Evolutionary conservation across 2,329 filamentous ascomycete species (phyloP).

Genomic region (Hymenoscyphus albidus): DNA sequence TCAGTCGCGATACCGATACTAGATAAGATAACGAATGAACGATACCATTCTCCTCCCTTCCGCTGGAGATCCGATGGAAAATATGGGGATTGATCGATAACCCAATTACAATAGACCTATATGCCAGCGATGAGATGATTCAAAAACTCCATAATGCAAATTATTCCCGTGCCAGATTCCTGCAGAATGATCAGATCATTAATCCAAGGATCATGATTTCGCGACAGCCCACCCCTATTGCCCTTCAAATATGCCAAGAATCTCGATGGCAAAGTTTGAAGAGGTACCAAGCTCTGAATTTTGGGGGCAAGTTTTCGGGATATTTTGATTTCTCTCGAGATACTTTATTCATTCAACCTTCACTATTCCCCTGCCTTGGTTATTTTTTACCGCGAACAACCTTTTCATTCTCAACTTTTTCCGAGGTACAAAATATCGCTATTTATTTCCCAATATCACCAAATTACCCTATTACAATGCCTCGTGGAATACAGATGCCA

Average conservation of each 20-base stretch:
- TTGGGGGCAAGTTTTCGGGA: neutral
- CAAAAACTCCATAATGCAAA: too few species aligned
- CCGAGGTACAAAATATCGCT: neutral
- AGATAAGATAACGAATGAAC: too few species aligned
- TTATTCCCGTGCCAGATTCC: neutral
- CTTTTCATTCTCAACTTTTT: neutral
- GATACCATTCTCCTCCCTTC: too few species aligned
- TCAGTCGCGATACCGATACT: too few species aligned
- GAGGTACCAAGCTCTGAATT: neutral
- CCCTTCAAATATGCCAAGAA: neutral
- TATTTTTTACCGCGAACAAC: neutral
- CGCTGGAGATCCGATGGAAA: too few species aligned
- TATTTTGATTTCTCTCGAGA: neutral
- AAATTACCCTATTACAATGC: neutral
- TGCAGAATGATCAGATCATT: neutral
- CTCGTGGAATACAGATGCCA: neutral
- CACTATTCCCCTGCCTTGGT: neutral
- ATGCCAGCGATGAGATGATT: too few species aligned
- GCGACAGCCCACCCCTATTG: neutral
- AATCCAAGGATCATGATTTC: neutral
- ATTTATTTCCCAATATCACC: neutral
- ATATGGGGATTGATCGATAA: too few species aligned
- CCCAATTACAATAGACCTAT: too few species aligned
- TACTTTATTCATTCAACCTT: neutral
- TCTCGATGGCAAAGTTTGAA: neutral